Evolutionary conservation across 108 stramenopile species (phyloP).

Genomic region (Nitzschia sp.): DNA sequence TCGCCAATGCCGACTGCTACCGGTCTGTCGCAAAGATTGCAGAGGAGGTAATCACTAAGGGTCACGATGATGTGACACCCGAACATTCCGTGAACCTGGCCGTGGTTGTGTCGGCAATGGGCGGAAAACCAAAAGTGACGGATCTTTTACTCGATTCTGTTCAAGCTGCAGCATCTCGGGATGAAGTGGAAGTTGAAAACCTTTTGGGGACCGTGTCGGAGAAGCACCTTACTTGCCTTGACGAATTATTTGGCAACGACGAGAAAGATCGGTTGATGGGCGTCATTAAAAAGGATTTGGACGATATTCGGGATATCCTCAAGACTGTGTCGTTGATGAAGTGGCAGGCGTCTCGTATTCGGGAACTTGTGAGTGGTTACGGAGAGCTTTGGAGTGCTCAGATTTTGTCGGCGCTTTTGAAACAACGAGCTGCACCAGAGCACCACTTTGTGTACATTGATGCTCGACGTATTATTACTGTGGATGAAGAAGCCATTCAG

Average conservation of each 20-base stretch:
- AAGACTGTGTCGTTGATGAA: conserved; percentile 85
- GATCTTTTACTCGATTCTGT: conserved; percentile 85
- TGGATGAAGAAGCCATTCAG: conserved; percentile 72
- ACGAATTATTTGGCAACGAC: conserved; percentile 31
- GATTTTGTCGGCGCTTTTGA: conserved; percentile 58
- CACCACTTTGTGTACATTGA: conserved; percentile 72
- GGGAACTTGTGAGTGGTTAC: conserved; percentile 76
- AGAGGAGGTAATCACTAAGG: conserved; percentile 43
- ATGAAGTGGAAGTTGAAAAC: conserved; percentile 44
- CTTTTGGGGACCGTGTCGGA: conserved; percentile 35
- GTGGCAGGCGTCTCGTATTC: conserved; percentile 65
- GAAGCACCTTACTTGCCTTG: conserved; percentile 58
- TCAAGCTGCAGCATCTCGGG: conserved; percentile 47
- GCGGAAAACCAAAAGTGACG: conserved; percentile 90
- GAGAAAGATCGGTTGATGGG: conserved; percentile 40
- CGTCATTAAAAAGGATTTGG: conserved; percentile 58
- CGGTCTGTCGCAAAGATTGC: conserved; percentile 49
- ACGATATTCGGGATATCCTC: conserved; percentile 76
- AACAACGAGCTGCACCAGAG: conserved; percentile 20
- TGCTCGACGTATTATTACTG: conserved; percentile 77
- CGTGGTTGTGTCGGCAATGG: conserved; percentile 90
- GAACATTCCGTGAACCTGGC: conserved; percentile 30
- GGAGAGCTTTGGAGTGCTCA: conserved; percentile 90
- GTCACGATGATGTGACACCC: conserved; percentile 4
- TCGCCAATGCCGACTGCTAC: conserved; percentile 65